phyloP scores from a whole-genome alignment of 139 green algal species.

The Pleodorina starrii region DNA sequence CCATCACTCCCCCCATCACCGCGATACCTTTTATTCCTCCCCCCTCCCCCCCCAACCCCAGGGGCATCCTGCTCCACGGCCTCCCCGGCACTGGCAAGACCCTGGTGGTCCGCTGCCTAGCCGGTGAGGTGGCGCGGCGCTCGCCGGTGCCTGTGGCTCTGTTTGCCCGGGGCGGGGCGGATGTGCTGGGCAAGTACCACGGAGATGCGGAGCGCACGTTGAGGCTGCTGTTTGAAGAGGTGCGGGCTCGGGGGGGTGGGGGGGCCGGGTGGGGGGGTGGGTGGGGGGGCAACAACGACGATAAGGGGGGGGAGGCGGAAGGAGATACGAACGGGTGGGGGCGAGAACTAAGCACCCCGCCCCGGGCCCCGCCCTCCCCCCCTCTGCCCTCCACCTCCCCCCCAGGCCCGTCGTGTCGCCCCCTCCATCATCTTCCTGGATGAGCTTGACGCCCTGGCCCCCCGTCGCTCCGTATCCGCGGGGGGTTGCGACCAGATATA shows the following conservation, averaged over 20 bases:
- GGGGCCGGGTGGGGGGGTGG: not conserved
- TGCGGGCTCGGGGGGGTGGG: slow-evolving; percentile 11
- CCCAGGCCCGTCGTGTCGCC: slow-evolving; percentile 66
- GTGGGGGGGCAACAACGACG: not conserved
- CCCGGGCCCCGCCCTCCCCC: no score
- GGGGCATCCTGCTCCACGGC: slow-evolving; percentile 82
- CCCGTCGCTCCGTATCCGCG: slow-evolving; percentile 46
- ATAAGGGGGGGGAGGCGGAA: no score
- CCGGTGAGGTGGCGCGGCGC: slow-evolving; percentile 68
- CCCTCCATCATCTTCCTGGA: slow-evolving; percentile 94
- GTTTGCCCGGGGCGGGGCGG: slow-evolving; percentile 88
- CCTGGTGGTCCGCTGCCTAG: slow-evolving; percentile 73
- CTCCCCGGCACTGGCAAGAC: slow-evolving; percentile 85
- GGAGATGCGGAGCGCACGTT: slow-evolving; percentile 92
- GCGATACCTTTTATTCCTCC: not conserved
- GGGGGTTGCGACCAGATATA: slow-evolving; percentile 80
- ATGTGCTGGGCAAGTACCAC: slow-evolving; percentile 93
- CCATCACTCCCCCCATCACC: no score
- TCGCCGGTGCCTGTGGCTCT: slow-evolving; percentile 77
- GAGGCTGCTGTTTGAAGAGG: slow-evolving; percentile 88
- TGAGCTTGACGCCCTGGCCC: slow-evolving; percentile 90
- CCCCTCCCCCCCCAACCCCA: slow-evolving; percentile 13
- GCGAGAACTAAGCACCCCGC: no score
- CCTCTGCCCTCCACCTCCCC: not conserved
- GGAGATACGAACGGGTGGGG: no score